Evolutionary conservation across 2,329 filamentous ascomycete species (phyloP).

Genomic region (Parafenestella ontariensis): DNA sequence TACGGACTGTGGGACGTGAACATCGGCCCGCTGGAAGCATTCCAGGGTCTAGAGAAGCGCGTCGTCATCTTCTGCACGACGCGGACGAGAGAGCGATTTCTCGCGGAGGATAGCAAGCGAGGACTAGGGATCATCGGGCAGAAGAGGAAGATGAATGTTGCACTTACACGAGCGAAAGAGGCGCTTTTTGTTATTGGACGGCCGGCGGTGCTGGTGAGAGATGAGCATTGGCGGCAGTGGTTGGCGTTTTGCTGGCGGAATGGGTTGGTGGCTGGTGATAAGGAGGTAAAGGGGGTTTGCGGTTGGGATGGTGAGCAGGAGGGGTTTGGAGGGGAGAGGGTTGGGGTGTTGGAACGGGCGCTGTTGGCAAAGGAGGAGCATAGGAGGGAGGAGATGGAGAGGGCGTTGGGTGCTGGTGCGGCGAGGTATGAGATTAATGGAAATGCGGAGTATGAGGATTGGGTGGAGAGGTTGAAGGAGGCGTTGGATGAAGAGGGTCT

Average conservation of each 20-base stretch:
- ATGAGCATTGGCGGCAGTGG: conserved; percentile 49
- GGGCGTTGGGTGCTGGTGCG: conserved; percentile 22
- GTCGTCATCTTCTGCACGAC: conserved; percentile 57
- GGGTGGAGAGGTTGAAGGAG: conserved; percentile 28
- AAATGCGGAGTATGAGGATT: conserved; percentile 31
- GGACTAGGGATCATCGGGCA: conserved; percentile 49
- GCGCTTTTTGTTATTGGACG: conserved; percentile 53
- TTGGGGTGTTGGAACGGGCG: conserved; percentile 38
- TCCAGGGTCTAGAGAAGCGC: conserved; percentile 54
- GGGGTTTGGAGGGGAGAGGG: conserved; percentile 5
- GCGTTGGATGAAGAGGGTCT: conserved; percentile 36
- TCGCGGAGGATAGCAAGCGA: conserved; percentile 38
- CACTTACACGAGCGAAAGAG: conserved; percentile 54
- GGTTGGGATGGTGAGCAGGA: conserved; percentile 5
- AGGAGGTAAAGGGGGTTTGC: conserved; percentile 6
- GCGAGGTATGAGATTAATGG: conserved; percentile 4
- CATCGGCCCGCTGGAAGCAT: conserved; percentile 56
- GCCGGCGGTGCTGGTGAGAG: conserved; percentile 45
- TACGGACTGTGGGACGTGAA: conserved; percentile 49
- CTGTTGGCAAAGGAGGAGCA: conserved; percentile 29
- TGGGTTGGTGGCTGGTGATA: conserved; percentile 35
- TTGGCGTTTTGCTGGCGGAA: conserved; percentile 51
- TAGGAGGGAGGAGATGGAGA: neutral
- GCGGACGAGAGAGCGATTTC: conserved; percentile 41
- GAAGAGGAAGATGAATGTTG: conserved; percentile 53